Base-by-base conservation (phyloP, 75 land plant species). In the Picea glauca region DNA sequence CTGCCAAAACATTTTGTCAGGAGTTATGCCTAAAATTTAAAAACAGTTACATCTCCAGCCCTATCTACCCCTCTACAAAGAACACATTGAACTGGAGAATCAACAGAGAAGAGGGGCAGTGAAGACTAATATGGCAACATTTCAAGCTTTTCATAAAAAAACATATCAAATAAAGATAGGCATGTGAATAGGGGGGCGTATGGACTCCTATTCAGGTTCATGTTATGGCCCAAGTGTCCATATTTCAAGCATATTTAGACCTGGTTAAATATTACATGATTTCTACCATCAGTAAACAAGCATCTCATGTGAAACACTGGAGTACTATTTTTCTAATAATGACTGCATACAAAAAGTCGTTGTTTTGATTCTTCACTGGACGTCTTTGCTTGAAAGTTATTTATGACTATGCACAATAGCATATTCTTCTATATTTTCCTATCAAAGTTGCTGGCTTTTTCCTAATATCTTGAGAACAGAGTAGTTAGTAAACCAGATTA, bases 1-100 rank as follows among this genome's bases (percentile, higher is more conserved):
- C 98, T 93, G 74, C 76, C 75, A 40, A 75, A 23, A 9, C 26
- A 77, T 50, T 5, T 13, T 57, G 63, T 56, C 31, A 60, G 38
- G 11, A 9, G 11, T 70, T 70, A 43, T 43, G 9, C 35, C 74
- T 70, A 8, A 46, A 70, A 1, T 15, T 20, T 15, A 43, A 20
- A 70, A 20, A 66, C 8, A 35, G 14, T 40, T 32, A 33, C 38
- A 33, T 76, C 64, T 63, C 15, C 63, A 18, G 20, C 31, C 66
- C 78, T 77, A 35, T 77, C 57, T 62, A 18, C 15, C 30, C 20
- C 2, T 62, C 67, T 72, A 63, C 26, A 63, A 7, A 17, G 21
- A 18, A 21, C 30, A 21, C 30, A 26, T 3, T 63, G 66, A 63
- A 63, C 21, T 63, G 9, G 17, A 63, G 18, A 17, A 3, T 63